Evolutionary conservation across 2,329 filamentous ascomycete species (phyloP).

Genomic region (Pezicula rhizophila): DNA sequence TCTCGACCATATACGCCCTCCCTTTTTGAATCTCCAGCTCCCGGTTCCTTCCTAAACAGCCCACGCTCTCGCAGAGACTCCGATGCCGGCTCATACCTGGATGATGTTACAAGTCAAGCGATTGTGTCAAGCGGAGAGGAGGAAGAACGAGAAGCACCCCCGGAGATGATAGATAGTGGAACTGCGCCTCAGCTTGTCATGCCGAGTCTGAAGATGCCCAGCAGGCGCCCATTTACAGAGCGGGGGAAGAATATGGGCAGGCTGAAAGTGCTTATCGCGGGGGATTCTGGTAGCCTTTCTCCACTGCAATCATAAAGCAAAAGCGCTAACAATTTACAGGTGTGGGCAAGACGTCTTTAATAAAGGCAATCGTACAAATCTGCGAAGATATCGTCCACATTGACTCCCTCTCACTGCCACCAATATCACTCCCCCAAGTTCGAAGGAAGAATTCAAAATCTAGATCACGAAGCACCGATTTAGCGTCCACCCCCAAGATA

Average conservation of each 20-base stretch:
- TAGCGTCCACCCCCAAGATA: slow-evolving; percentile 36
- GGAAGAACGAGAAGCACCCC: slow-evolving; percentile 38
- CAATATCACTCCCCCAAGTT: slow-evolving; percentile 21
- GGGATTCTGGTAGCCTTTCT: slow-evolving; percentile 58
- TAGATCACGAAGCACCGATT: slow-evolving; percentile 20
- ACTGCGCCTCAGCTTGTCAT: slow-evolving; percentile 81
- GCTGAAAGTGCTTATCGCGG: slow-evolving; percentile 83
- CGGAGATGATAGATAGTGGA: slow-evolving; percentile 40
- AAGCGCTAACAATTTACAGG: slow-evolving; percentile 40
- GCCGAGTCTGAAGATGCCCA: slow-evolving; percentile 91
- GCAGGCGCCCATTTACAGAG: slow-evolving; percentile 82
- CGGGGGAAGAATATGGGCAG: slow-evolving; percentile 76
- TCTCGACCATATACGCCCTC: slow-evolving; percentile 42
- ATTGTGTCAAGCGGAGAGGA: slow-evolving; percentile 27
- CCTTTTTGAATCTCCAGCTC: slow-evolving; percentile 34
- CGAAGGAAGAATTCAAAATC: slow-evolving; percentile 19
- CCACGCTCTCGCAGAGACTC: slow-evolving; percentile 48
- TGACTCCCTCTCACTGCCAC: slow-evolving; percentile 45
- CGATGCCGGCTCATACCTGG: slow-evolving; percentile 41
- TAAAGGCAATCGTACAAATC: slow-evolving; percentile 78
- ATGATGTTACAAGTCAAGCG: slow-evolving; percentile 33
- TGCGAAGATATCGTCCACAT: slow-evolving; percentile 94
- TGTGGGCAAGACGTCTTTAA: slow-evolving; percentile 81
- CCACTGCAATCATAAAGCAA: background rate
- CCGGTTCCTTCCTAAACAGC: slow-evolving; percentile 39